Base-by-base conservation (phyloP, 208 protist genomes). In the Crithidia bombi region DNA sequence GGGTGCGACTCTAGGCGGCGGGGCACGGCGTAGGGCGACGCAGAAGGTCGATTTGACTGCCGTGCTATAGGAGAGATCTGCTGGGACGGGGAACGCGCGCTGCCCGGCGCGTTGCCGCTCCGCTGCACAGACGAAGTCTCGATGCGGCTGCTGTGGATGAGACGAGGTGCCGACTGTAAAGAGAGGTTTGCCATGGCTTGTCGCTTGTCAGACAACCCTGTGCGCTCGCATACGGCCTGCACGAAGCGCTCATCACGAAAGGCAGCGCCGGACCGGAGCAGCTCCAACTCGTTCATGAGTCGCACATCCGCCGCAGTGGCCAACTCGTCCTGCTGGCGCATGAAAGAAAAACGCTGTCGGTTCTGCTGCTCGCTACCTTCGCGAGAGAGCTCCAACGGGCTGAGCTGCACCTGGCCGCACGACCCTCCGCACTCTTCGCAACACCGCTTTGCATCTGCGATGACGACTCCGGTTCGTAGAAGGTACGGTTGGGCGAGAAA, bases 221-320 rank as follows among this genome's bases (percentile, higher is more conserved):
- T 70, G 35, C 32, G 30, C 25, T 71, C 70, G 36, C 65, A 76
- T 19, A 75, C 69, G n/a, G 69, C 38, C 46, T 69, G 59, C 11
- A 73, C 64, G 36, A 78, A 77, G 47, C 21, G 7, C 28, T 58
- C 55, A 43, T 83, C 59, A 14, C 85, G 65, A 69, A 86, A 87
- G 56, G 55, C 56, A n/a, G 66, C 47, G n/a, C 65, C 65, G n/a
- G 59, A 66, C 25, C 87, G 89, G 38, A 94, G 77, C 38, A 91
- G 61, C 71, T 87, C 82, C 33, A 94, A 70, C 69, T 94, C 89
- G 41, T 86, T 89, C 55, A 76, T 70, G 33, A 92, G 65, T 11
- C 89, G 81, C 38, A 87, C 78, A 57, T 90, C 82, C 2, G 89
- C 74, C 4, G 80, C 82, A 7, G 72, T 69, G 25, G 79, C 83